Evolutionary conservation across 202 grass and related monocot species (phyloP).

Genomic region (Setaria italica): DNA sequence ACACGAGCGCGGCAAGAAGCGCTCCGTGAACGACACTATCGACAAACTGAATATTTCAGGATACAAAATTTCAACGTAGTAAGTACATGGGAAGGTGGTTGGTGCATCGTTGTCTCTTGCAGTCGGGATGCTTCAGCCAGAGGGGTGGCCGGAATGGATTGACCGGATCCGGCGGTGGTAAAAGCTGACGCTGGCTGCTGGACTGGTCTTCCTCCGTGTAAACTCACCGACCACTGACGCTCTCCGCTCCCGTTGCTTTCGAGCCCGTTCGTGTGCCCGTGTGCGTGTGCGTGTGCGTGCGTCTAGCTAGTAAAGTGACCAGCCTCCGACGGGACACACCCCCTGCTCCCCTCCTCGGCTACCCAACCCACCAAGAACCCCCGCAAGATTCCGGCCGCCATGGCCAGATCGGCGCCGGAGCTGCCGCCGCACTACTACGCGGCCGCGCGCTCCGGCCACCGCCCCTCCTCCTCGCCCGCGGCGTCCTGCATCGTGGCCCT

Average conservation of each 20-base stretch:
- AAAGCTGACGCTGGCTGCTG: too few species aligned
- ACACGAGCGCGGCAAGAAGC: too few species aligned
- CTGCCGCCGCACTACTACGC: conserved; percentile 40
- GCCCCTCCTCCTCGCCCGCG: conserved; percentile 45
- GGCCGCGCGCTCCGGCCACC: conserved; percentile 29
- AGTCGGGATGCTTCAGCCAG: too few species aligned
- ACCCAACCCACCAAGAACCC: not conserved
- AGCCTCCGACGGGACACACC: not conserved
- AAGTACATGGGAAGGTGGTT: too few species aligned
- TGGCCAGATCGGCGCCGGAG: conserved; percentile 48
- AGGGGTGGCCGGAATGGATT: too few species aligned
- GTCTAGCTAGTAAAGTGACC: not conserved
- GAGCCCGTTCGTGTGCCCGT: not conserved
- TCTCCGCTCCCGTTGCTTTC: conserved; percentile 26
- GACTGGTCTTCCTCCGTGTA: not conserved
- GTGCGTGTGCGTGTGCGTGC: not conserved
- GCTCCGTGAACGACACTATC: too few species aligned
- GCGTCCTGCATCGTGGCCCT: conserved; percentile 64
- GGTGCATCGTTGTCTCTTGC: too few species aligned
- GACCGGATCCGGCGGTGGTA: too few species aligned
- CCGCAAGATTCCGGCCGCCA: conserved; percentile 20
- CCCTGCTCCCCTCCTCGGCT: not conserved
- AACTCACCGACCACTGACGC: not conserved
- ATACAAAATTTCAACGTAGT: too few species aligned
- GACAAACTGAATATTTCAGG: too few species aligned